Evolutionary conservation across 495 filamentous ascomycete genomes (phyloP).

Genomic region (Hyaloscypha bicolor): DNA sequence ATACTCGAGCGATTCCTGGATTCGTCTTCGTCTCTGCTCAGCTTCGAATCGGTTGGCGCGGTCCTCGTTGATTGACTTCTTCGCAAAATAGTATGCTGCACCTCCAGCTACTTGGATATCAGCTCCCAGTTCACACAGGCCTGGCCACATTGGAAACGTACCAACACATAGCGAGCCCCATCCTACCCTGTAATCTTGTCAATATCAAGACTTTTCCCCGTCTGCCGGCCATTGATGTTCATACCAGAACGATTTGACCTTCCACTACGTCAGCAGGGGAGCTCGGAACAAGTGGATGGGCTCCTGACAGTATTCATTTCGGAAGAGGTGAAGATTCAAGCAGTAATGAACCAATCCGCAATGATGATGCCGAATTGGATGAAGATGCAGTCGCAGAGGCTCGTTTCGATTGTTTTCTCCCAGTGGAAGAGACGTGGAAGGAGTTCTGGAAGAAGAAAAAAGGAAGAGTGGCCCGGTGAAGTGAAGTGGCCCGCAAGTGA

Average conservation of each 20-base stretch:
- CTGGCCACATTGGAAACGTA: slow-evolving; percentile 39
- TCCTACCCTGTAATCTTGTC: slow-evolving; percentile 61
- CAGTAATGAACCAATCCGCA: neutral
- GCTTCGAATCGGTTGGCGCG: slow-evolving; percentile 70
- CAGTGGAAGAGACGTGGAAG: neutral
- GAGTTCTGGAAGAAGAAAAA: neutral
- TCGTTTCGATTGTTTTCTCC: neutral
- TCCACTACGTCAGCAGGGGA: slow-evolving; percentile 27
- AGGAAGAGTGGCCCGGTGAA: neutral
- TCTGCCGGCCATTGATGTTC: slow-evolving; percentile 12
- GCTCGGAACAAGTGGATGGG: neutral
- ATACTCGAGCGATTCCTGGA: slow-evolving; percentile 61
- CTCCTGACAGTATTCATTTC: slow-evolving; percentile 44
- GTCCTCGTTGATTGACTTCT: slow-evolving; percentile 89
- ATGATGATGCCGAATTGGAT: neutral
- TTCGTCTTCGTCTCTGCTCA: slow-evolving; percentile 63
- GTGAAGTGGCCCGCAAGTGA: neutral
- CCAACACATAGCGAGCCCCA: slow-evolving; percentile 85
- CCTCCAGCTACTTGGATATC: slow-evolving; percentile 65
- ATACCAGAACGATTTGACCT: slow-evolving; percentile 68
- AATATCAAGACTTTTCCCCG: slow-evolving; percentile 6
- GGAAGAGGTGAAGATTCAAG: neutral
- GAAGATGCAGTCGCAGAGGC: neutral
- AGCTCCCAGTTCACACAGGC: neutral
- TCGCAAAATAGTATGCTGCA: slow-evolving; percentile 95